Evolutionary conservation across 805 yeast genomes (phyloP).

Genomic region (Yarrowia porcina): DNA sequence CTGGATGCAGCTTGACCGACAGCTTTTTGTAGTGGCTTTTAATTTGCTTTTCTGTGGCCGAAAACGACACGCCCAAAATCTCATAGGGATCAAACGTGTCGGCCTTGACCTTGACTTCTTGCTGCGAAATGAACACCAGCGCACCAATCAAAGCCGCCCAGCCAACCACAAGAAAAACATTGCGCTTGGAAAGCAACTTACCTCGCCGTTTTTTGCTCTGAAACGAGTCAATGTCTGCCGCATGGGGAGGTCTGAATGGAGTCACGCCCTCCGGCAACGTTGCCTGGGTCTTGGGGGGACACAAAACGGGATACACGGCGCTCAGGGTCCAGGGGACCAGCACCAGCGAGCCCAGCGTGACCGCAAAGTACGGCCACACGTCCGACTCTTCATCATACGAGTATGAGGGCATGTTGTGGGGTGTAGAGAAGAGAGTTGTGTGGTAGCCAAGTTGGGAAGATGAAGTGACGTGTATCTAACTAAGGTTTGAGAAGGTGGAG

Average conservation of each 20-base stretch:
- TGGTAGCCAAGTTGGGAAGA: not conserved
- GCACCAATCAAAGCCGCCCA: slow-evolving; percentile 57
- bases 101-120: slow-evolving; percentile 35
- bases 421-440: too few relatives aligned
- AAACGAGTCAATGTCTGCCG: slow-evolving; percentile 31
- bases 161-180: slow-evolving; percentile 47
- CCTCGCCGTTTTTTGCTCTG: slow-evolving; percentile 34
- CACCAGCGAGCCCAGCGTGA: slow-evolving; percentile 66
- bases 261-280: slow-evolving; percentile 6
- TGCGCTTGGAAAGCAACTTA: slow-evolving; percentile 37
- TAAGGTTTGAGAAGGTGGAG: not conserved
- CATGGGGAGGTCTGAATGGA: slow-evolving; percentile 17
- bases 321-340: slow-evolving; percentile 58
- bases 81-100: slow-evolving; percentile 83
- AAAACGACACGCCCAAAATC: slow-evolving; percentile 66
- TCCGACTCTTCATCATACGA: slow-evolving; percentile 85
- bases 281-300: slow-evolving; percentile 6
- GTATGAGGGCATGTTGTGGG: slow-evolving; percentile 45
- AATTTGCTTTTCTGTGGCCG: slow-evolving; percentile 72
- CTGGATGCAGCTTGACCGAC: slow-evolving; percentile 89
- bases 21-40: slow-evolving; percentile 81
- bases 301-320: slow-evolving; percentile 12
- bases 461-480: not conserved
- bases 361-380: slow-evolving; percentile 88
- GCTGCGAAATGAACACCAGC: slow-evolving; percentile 39